These are phyloP conservation scores for Acrasis kona DNA, from an alignment of 78 protist genomes.

Conservation along the genomic window DNA sequence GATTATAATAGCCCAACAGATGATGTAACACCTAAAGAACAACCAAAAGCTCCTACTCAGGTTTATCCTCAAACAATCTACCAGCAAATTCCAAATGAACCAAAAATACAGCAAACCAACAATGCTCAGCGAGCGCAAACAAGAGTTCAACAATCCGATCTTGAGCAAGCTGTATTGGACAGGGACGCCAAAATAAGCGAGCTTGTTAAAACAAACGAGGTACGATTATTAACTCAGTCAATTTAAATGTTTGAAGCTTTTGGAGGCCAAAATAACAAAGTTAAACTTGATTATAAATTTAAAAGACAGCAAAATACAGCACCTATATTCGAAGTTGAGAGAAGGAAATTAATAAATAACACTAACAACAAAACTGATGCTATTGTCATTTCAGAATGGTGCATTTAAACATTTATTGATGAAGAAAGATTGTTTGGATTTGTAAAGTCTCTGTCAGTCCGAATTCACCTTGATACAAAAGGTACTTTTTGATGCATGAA, in stretches of 20 bases:
- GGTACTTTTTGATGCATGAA: too few species aligned
- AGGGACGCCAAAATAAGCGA: slow-evolving; percentile 24
- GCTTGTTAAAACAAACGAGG: slow-evolving; percentile 14
- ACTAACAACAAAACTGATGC: too few species aligned
- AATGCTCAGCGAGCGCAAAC: background rate
- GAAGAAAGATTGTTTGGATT: too few species aligned
- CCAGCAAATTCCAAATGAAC: too few species aligned
- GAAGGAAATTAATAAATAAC: too few species aligned
- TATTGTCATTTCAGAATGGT: too few species aligned
- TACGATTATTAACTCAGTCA: too few species aligned
- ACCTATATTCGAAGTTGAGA: too few species aligned
- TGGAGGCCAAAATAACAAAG: slow-evolving; percentile 23
- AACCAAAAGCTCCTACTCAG: background rate
- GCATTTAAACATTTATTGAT: too few species aligned
- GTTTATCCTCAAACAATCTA: background rate
- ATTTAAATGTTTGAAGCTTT: too few species aligned
- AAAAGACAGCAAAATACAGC: slow-evolving; percentile 22
- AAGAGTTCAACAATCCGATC: background rate
- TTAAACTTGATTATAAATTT: slow-evolving; percentile 20
- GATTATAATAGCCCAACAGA: background rate
- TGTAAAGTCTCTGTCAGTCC: too few species aligned
- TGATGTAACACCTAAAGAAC: background rate
- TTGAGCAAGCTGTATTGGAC: slow-evolving; percentile 8
- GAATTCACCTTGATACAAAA: too few species aligned
- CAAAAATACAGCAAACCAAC: background rate